Evolutionary conservation across 1,284 basidiomycete species (phyloP).

Genomic region (Hortiboletus rubellus): DNA sequence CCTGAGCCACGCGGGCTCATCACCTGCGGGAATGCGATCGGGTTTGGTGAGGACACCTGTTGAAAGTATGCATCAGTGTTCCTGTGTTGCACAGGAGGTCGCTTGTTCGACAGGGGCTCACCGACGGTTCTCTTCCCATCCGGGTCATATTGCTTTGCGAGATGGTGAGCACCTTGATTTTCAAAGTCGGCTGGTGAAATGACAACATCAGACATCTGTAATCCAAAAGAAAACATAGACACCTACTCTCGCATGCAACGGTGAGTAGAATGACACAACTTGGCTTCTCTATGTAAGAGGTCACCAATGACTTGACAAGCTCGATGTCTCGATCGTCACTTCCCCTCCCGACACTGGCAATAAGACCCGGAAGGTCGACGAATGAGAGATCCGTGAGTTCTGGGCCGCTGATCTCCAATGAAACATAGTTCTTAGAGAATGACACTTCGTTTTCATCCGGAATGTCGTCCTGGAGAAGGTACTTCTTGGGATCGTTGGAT

Average conservation of each 20-base stretch:
- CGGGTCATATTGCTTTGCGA: constrained; percentile 59
- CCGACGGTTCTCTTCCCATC: constrained; percentile 69
- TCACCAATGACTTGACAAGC: constrained; percentile 61
- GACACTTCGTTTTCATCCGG: constrained; percentile 41
- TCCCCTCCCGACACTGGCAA: constrained; percentile 54
- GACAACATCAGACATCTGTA: background rate
- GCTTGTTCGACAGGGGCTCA: constrained; percentile 37
- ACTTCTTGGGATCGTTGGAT: constrained; percentile 32
- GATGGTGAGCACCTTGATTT: constrained; percentile 64
- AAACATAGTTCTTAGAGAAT: constrained; percentile 67
- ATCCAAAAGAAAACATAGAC: background rate
- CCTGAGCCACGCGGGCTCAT: constrained; percentile 59
- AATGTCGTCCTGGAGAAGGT: constrained; percentile 42
- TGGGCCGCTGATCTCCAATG: constrained; percentile 63
- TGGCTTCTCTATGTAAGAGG: constrained; percentile 57
- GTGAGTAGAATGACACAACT: constrained; percentile 72
- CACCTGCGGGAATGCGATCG: constrained; percentile 65
- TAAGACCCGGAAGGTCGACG: constrained; percentile 54
- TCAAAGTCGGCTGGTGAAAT: constrained; percentile 63
- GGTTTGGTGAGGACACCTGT: constrained; percentile 82
- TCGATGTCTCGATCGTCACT: constrained; percentile 57
- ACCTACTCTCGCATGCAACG: constrained; percentile 68
- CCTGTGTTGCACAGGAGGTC: constrained; percentile 19
- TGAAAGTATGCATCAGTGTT: background rate
- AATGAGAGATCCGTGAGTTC: constrained; percentile 74